Percentiles rank a stretch among this genome's conserved stretches.
These are phyloP conservation scores for Colletotrichum godetiae DNA, from an alignment of 2,329 filamentous ascomycete genomes.

Conservation along the genomic window DNA sequence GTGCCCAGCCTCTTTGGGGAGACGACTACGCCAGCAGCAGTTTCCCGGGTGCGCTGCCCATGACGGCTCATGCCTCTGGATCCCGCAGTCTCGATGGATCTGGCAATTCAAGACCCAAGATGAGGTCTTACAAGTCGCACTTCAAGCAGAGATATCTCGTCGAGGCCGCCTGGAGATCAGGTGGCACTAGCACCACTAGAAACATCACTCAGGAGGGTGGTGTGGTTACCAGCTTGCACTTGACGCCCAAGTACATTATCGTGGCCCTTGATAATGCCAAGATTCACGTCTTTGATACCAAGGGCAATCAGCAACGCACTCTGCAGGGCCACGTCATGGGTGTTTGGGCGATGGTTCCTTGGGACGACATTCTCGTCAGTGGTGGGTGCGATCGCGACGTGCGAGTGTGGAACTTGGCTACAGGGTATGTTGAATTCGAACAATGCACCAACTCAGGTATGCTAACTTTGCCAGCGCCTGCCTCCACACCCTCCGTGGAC, in stretches of 20 bases:
- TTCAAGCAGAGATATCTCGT: conserved; percentile 98
- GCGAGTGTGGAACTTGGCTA: conserved; percentile 94
- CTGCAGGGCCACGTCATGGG: conserved; percentile 98
- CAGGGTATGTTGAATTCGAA: conserved; percentile 73
- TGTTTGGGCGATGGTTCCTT: conserved; percentile 99
- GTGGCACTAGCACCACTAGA: conserved; percentile 83
- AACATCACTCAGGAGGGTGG: conserved; percentile 97
- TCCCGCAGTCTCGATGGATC: conserved; percentile 68
- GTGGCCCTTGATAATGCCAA: conserved; percentile 98
- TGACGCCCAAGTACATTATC: conserved; percentile 96
- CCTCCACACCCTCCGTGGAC: conserved; percentile 87
- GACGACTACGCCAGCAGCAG: conserved; percentile 49
- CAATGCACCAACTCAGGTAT: background rate
- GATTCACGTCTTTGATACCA: conserved; percentile 96
- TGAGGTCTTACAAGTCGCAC: conserved; percentile 91
- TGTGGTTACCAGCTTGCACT: conserved; percentile 93
- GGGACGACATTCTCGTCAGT: conserved; percentile 94
- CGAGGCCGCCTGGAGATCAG: conserved; percentile 95
- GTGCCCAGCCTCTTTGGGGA: conserved; percentile 25
- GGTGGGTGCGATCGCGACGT: conserved; percentile 98
- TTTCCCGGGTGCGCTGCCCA: conserved; percentile 57
- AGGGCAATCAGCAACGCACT: conserved; percentile 88
- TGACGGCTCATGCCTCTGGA: conserved; percentile 48
- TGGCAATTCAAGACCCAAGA: conserved; percentile 65
- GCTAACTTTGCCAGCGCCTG: conserved; percentile 66